Evolutionary conservation across 129 eudicot species (phyloP).

Genomic region (Flaveria sonorensis): DNA sequence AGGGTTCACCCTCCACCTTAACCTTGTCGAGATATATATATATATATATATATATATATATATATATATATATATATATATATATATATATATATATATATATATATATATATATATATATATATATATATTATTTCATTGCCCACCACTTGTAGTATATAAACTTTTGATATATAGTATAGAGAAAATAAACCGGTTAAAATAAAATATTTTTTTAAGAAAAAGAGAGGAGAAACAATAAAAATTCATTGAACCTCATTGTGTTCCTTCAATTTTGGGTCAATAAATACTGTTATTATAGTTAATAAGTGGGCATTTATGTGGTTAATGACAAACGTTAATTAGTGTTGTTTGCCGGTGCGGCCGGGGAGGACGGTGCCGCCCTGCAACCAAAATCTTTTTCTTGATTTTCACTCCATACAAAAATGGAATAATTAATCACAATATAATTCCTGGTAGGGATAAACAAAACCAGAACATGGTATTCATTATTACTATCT

Average conservation of each 20-base stretch:
- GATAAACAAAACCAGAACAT: constrained; percentile 16
- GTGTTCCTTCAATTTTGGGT: constrained; percentile 6
- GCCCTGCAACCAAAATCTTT: constrained; percentile 37
- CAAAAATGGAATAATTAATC: constrained; percentile 19
- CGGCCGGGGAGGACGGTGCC: constrained; percentile 44
- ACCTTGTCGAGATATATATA: no score
- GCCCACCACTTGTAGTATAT: no score
- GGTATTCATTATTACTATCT: constrained; percentile 7
- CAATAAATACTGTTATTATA: not conserved
- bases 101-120: no score
- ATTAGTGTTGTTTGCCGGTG: constrained; percentile 25
- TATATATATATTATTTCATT: no score
- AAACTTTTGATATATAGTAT: no score
- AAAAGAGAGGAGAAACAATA: not conserved
- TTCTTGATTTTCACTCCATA: constrained; percentile 33
- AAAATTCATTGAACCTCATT: not conserved
- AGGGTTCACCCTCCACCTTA: no score
- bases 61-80: no score
- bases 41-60: no score
- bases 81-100: no score
- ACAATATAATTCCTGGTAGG: constrained; percentile 2
- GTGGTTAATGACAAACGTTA: constrained; percentile 26
- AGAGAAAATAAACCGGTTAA: no score
- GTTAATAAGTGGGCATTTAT: constrained; percentile 18
- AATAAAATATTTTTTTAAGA: no score